Evolutionary conservation across 2,329 filamentous ascomycete genomes (phyloP).

Genomic region (Verticillium albo-atrum): DNA sequence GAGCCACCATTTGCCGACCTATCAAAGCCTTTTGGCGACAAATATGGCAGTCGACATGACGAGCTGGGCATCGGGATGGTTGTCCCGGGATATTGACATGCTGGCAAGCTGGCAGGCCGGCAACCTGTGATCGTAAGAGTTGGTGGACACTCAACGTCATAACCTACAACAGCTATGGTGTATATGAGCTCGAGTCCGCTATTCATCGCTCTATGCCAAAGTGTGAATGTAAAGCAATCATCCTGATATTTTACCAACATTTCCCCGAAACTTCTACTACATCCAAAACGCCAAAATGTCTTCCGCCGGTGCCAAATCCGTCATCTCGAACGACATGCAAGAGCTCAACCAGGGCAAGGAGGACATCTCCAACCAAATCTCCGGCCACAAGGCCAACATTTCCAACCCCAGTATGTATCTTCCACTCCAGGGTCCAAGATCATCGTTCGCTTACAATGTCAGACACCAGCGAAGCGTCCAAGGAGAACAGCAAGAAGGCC

Average conservation of each 20-base stretch:
- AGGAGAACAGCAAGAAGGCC: conserved; percentile 34
- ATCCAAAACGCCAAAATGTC: conserved; percentile 17
- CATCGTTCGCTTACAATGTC: not conserved
- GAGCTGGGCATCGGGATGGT: not conserved
- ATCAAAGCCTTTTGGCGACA: not conserved
- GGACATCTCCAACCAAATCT: conserved; percentile 20
- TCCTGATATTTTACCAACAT: no score
- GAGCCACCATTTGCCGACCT: not conserved
- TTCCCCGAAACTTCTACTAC: not conserved
- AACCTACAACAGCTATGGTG: not conserved
- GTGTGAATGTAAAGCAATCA: no score
- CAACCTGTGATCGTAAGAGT: not conserved
- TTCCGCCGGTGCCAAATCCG: conserved; percentile 32
- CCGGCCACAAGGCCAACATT: conserved; percentile 42
- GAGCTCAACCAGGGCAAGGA: conserved; percentile 25
- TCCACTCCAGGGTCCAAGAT: no score
- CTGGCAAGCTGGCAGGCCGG: not conserved
- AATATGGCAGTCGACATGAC: not conserved
- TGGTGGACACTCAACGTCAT: not conserved
- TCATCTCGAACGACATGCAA: conserved; percentile 35
- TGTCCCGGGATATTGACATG: not conserved
- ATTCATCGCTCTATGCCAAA: not conserved
- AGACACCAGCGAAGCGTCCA: conserved; percentile 40
- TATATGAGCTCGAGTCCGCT: not conserved
- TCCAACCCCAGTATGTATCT: conserved; percentile 40